Base-by-base conservation (phyloP, 2,329 filamentous ascomycete species). In the Penicillium brasilianum region DNA sequence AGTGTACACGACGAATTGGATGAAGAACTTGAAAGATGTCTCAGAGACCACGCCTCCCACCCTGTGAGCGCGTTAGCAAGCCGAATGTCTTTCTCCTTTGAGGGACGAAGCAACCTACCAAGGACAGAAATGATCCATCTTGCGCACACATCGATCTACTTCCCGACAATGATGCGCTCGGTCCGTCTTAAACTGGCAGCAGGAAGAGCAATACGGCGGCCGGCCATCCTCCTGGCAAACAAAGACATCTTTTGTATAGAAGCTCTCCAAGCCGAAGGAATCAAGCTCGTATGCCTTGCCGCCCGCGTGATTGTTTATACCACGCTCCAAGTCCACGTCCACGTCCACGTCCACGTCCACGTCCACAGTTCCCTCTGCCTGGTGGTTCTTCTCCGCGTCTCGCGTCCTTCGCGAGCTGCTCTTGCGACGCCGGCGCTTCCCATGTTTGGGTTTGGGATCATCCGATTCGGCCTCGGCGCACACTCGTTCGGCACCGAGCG, bases 81-180 rank as follows among this genome's bases (percentile, higher is more conserved):
- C 32, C 58, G 9, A 37, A 37, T 18, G 14, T 2, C 18, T 16
- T 6, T 20, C 25, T 22, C 37, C 14, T 11, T 14, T 20, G 13
- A 22, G 5, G 8, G 14, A 8, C 18, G n/a, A 20, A 16, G 18
- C 36, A 8, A 43, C 57, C 22, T 55, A 83, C 87, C 88, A 98
- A 0, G 94, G 95, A 72, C 95, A 99, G 71, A 93, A 95, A 73
- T 98, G 94, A 65, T 98, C 94, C 90, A 97, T 95, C 71, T 95
- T 95, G 43, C 85, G 81, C 22, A 96, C 90, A 72, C 94, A 98
- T 46, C 92, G 85, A 53, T 87, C 87, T 13, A 95, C 81, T 72
- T 96, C 91, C 55, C 88, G 88, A 71, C 90, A 96, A 76, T 98
- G 94, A 74, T 97, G 93, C 2, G 90, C 86, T 3, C 94, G 85